These are phyloP conservation scores for Adiantum capillusveneris DNA, from an alignment of 75 land plant species.

Conservation along the genomic window DNA sequence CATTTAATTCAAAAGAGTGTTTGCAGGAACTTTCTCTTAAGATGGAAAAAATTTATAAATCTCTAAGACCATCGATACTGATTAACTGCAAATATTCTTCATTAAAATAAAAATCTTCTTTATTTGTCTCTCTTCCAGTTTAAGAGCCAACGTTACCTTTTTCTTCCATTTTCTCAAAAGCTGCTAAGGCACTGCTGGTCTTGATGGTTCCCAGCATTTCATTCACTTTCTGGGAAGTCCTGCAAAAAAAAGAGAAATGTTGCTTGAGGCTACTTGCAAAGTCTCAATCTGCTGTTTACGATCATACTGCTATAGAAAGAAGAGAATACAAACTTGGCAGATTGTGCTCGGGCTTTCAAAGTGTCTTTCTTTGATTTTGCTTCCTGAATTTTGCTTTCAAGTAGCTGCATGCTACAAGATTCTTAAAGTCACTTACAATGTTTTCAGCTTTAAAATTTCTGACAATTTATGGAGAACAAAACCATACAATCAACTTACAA, in stretches of 20 bases:
- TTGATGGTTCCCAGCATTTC: constrained; percentile 97
- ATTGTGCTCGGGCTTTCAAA: constrained; percentile 95
- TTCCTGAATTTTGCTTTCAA: constrained; percentile 99
- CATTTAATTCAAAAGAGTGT: too few species aligned
- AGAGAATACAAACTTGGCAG: constrained; percentile 72
- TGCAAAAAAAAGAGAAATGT: constrained; percentile 13
- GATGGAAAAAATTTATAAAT: too few species aligned
- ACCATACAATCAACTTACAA: not conserved
- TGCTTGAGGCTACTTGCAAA: too few species aligned
- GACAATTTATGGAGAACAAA: not conserved
- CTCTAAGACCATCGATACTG: too few species aligned
- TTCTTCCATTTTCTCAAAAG: constrained; percentile 99
- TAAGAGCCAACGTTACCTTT: too few species aligned
- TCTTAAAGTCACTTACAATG: not conserved
- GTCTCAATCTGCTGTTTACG: too few species aligned
- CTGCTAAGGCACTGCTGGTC: constrained; percentile 95
- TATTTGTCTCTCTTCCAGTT: too few species aligned
- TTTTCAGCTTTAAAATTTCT: not conserved
- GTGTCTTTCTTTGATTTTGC: constrained; percentile 98
- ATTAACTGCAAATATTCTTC: too few species aligned
- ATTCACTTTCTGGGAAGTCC: constrained; percentile 93
- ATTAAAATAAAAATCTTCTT: too few species aligned
- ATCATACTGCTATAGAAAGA: too few species aligned
- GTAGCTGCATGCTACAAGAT: constrained; percentile 40
- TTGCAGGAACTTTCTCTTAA: too few species aligned